Evolutionary conservation across 2,329 filamentous ascomycete species (phyloP), one percentile per base, ranked within the genome.

Genomic region (Aureobasidium sp.): DNA sequence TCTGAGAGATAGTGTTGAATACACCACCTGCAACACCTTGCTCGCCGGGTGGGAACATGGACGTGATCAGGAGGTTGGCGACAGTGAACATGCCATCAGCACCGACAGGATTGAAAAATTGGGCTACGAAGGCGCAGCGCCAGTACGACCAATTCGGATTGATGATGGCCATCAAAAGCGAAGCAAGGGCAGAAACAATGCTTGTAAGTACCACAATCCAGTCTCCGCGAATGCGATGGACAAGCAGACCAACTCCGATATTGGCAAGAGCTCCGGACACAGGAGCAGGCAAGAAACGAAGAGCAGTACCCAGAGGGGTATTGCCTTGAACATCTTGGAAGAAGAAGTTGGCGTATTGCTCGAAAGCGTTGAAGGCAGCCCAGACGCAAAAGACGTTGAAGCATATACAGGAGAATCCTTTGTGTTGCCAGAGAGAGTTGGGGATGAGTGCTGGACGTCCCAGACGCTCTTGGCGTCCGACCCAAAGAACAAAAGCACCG

Each of bases 381-480:
- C 73, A 75, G 0, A 69, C 70, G 8, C 73, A 61, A 65, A 75
- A 75, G n/a, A 76, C 72, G 15, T 61, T 59, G 3, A 79, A 65
- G 66, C 84, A 87, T 25, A 84, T 79, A 30, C 73, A 77, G 0
- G 81, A 79, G 66, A 87, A 87, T 3, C 79, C 71, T 0, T 71
- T 69, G 48, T 83, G 85, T n/a, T 72, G 76, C 85, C 85, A 87
- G 0, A 87, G 71, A 0, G 78, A 79, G 68, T 87, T 86, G 0
- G 85, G 85, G 27, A 87, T 86, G 8, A 87, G 69, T 0, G 83
- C 83, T 5, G 83, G 79, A 1, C 73, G 75, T 11, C 74, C 73
- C 0, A 69, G 67, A 11, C 71, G 73, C 52, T 80, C 78, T 53
- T 80, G 81, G 2, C 75, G 72, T 21, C 76, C 74, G 52, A 84